Evolutionary conservation across 2,329 filamentous ascomycete genomes (phyloP), one percentile per base, ranked within the genome.

Genomic region (Penicillium sp.): DNA sequence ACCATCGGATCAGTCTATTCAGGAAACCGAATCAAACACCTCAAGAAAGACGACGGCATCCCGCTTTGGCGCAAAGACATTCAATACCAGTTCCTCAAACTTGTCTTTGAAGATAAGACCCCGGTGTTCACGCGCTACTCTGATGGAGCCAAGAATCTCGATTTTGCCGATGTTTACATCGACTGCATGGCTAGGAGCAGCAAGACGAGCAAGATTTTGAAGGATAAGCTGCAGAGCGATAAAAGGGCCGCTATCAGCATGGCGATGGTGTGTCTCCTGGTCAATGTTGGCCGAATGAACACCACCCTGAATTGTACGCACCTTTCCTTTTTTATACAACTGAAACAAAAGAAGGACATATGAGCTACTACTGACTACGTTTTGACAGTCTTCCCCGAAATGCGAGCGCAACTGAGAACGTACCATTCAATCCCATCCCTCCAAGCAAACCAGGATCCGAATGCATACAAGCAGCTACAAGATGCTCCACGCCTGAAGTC

Each of bases 221-320:
- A 96, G 73, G 94, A 99, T 74, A 97, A 99, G 79, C 81, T 99
- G 62, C 82, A 96, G 67, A 94, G 88, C 64, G 94, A 99, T 71
- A 87, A 90, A 67, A 87, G 91, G 62, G 92, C 92, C 21, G 94
- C 93, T 35, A 91, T 96, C 72, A 93, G 91, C 68, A 99, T 99
- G 94, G 94, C 94, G 53, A 99, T 99, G 94, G 93, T 99, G 58
- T 99, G 94, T 74, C 78, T 99, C 62, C 78, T 99, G 66, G 94
- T 99, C 71, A 99, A 99, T 68, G 90, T 99, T 62, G 94, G 94
- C 58, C 83, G 94, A 61, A 99, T 99, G 94, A 99, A 99, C 74
- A 99, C 94, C 1, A 99, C 94, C 0, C 80, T 99, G 48, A 99
- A 99, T 69, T 97, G 92, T 96, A 79, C 69, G 85, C 12, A 33